Percentiles rank a stretch among this genome's conserved stretches.
phyloP scores from a whole-genome alignment of 371 early-diverging fungal species.

The Fennellomyces sp. region DNA sequence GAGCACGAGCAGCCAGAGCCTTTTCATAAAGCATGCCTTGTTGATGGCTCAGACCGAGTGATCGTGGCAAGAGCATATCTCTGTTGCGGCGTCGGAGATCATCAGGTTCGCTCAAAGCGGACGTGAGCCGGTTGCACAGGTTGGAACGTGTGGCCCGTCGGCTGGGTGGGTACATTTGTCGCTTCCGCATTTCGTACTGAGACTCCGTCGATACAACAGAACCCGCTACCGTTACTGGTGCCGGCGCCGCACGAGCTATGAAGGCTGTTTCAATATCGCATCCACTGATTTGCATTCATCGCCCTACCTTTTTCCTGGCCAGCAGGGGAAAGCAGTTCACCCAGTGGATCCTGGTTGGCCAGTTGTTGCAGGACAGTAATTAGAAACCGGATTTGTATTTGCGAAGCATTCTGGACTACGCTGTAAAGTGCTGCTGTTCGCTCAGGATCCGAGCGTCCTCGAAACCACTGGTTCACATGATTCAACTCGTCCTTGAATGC shows the following conservation, averaged over 20 bases:
- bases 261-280: background rate
- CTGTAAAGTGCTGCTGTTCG: slow-evolving; percentile 91
- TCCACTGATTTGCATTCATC: too few relatives aligned
- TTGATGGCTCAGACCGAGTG: slow-evolving; percentile 29
- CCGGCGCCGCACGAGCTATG: background rate
- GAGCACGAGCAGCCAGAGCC: slow-evolving; percentile 44
- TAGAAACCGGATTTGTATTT: slow-evolving; percentile 92
- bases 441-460: slow-evolving; percentile 88
- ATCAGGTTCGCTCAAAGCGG: slow-evolving; percentile 50
- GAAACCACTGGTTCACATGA: slow-evolving; percentile 95
- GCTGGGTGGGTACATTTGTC: slow-evolving; percentile 34
- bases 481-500: slow-evolving; percentile 92
- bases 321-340: slow-evolving; percentile 57
- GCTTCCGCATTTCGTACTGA: slow-evolving; percentile 37
- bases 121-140: slow-evolving; percentile 26
- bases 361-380: slow-evolving; percentile 91
- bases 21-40: slow-evolving; percentile 42
- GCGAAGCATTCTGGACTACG: slow-evolving; percentile 88
- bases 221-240: slow-evolving; percentile 20
- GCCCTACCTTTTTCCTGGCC: slow-evolving; percentile 66
- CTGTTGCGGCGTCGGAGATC: slow-evolving; percentile 39
- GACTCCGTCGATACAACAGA: slow-evolving; percentile 44
- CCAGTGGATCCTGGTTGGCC: slow-evolving; percentile 77
- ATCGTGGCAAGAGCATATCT: slow-evolving; percentile 29
- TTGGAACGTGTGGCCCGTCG: slow-evolving; percentile 23